A percentile compares a stretch with the other conserved stretches of the same genome.
Conservation (phyloP, 2,329 filamentous ascomycete genomes). For the Fusarium decemcellulare region DNA sequence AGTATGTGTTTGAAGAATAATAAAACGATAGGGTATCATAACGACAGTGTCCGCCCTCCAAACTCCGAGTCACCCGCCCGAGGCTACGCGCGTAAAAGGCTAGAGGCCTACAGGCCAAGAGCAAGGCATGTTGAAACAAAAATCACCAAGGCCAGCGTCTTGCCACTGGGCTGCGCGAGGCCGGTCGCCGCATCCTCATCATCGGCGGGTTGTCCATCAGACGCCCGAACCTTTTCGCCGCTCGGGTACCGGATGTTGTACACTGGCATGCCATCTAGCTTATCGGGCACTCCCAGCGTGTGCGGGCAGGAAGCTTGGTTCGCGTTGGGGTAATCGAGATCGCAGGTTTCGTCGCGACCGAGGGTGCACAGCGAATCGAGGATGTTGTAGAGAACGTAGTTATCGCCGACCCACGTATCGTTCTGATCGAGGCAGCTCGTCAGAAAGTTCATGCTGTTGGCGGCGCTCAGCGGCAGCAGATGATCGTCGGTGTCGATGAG, state of each 20-base stretch:
- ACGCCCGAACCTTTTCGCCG: slow-evolving; percentile 58
- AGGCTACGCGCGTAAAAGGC: background rate
- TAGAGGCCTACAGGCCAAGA: slow-evolving; percentile 18
- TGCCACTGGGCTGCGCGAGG: slow-evolving; percentile 11
- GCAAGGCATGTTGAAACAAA: slow-evolving; percentile 27
- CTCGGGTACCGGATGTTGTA: slow-evolving; percentile 64
- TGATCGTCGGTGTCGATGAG: slow-evolving; percentile 61
- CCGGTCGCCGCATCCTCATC: slow-evolving; percentile 23
- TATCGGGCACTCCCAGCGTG: slow-evolving; percentile 55
- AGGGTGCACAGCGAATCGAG: slow-evolving; percentile 62
- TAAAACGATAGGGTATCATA: slow-evolving; percentile 41
- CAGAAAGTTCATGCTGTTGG: slow-evolving; percentile 69
- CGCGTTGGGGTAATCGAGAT: slow-evolving; percentile 57
- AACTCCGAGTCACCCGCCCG: slow-evolving; percentile 5
- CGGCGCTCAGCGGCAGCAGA: slow-evolving; percentile 60
- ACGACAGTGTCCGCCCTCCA: slow-evolving; percentile 24
- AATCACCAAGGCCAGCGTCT: slow-evolving; percentile 28
- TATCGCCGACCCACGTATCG: slow-evolving; percentile 62
- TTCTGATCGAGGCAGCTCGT: slow-evolving; percentile 58
- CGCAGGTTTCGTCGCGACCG: slow-evolving; percentile 63
- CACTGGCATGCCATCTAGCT: slow-evolving; percentile 57
- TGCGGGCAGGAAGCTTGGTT: slow-evolving; percentile 63
- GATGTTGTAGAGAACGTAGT: slow-evolving; percentile 67
- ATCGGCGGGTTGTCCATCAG: slow-evolving; percentile 28
- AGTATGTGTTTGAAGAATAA: slow-evolving; percentile 1